Percentiles rank a stretch among this genome's conserved stretches.
Conservation (phyloP, 768 basidiomycete genomes). For the Leccinellum rugosiceps region DNA sequence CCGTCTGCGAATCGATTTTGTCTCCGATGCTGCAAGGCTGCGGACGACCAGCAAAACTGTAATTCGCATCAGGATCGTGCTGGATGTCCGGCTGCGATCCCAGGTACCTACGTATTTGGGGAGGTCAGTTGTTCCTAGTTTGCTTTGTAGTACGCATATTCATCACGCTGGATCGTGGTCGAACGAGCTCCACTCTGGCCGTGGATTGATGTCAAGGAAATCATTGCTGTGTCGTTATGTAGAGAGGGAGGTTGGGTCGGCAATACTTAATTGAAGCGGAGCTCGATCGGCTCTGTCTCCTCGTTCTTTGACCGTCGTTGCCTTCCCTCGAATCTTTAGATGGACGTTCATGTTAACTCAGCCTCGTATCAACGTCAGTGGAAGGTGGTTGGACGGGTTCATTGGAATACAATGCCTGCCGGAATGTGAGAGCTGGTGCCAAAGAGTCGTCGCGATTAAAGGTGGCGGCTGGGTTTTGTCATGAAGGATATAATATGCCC, state of each 20-base stretch:
- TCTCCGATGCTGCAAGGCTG: slow-evolving; percentile 42
- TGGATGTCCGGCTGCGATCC: slow-evolving; percentile 42
- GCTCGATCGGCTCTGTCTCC: background rate
- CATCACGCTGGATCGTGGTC: slow-evolving; percentile 16
- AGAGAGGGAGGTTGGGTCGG: no score
- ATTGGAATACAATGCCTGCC: background rate
- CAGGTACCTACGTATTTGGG: slow-evolving; percentile 46
- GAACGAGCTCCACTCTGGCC: background rate
- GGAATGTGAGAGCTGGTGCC: background rate
- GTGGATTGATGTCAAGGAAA: background rate
- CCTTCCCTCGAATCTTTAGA: background rate
- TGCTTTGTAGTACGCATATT: slow-evolving; percentile 10
- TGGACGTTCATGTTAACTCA: no score
- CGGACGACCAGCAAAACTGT: slow-evolving; percentile 45
- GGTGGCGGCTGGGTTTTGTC: background rate
- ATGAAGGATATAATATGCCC: background rate
- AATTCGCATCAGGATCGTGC: slow-evolving; percentile 48
- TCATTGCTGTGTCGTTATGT: background rate
- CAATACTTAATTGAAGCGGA: no score
- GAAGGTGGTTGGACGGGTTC: no score
- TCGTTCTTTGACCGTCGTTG: no score
- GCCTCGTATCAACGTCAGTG: no score
- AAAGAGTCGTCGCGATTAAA: background rate
- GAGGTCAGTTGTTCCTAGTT: slow-evolving; percentile 34
- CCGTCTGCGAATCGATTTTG: slow-evolving; percentile 46